Evolutionary conservation across 1,284 basidiomycete genomes (phyloP).

Genomic region (Rhodotorula mucilaginosa): DNA sequence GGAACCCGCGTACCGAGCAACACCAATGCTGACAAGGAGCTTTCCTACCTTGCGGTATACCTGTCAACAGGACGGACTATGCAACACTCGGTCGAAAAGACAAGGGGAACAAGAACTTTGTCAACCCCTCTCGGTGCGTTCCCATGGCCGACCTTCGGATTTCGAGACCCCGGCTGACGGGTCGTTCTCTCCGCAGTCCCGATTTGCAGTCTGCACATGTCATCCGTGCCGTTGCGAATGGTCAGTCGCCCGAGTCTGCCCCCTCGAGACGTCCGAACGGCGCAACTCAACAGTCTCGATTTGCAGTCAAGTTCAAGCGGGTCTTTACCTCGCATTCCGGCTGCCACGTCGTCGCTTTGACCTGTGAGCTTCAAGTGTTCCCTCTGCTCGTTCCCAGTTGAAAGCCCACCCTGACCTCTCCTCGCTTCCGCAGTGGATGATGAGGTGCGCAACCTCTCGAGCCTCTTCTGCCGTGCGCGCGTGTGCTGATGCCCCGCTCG

Average conservation of each 20-base stretch:
- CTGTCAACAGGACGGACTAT: constrained; percentile 34
- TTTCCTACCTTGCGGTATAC: neutral
- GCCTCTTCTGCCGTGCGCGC: constrained; percentile 6
- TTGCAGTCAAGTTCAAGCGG: constrained; percentile 57
- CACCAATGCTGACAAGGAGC: neutral
- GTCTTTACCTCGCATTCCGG: constrained; percentile 69
- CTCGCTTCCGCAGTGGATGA: constrained; percentile 19
- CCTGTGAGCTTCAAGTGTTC: constrained; percentile 48
- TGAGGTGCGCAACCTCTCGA: constrained; percentile 40
- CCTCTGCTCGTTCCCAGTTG: neutral
- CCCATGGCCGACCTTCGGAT: neutral
- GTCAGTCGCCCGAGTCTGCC: constrained; percentile 49
- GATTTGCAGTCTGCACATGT: constrained; percentile 84
- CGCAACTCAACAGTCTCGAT: neutral
- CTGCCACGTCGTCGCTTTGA: constrained; percentile 72
- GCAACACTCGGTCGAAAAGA: constrained; percentile 40
- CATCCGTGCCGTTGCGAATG: constrained; percentile 77
- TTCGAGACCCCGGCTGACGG: constrained; percentile 11
- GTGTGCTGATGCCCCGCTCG: neutral
- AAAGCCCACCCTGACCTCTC: neutral
- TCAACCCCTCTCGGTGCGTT: constrained; percentile 21
- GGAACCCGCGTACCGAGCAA: neutral
- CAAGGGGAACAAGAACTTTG: constrained; percentile 27
- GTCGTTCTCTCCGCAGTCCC: constrained; percentile 52
- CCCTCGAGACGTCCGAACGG: constrained; percentile 16